Base-by-base conservation (phyloP, 2,329 filamentous ascomycete species). In the Trichoderma sp. region DNA sequence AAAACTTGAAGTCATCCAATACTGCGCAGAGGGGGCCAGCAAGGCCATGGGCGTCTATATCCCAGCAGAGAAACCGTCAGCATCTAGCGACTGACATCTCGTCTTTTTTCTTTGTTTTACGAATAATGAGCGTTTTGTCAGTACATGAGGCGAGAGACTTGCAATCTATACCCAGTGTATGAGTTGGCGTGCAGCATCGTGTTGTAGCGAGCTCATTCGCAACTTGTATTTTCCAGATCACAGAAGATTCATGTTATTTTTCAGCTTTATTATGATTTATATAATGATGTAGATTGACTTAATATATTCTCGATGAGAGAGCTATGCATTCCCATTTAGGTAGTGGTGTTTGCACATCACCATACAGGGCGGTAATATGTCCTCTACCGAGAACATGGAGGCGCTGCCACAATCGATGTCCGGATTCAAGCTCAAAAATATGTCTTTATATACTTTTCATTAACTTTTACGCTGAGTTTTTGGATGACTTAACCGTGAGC, bases 21-120 rank as follows among this genome's bases (percentile, higher is more conserved):
- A 98, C 79, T 97, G 95, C 78, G 93, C 97, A 84, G 87, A 92
- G 76, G 94, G 94, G 13, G 93, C 93, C 7, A 98, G 95, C 81
- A 98, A 98, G 82, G 92, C 91, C 68, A 81, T 91, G 80, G 88
- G 90, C n/a, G 88, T 87, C 34, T 91, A 89, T 76, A 82, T 91
- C 26, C 87, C 88, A 6, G 53, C 62, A 28, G 66, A 72, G 17
- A 23, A 28, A 9, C 15, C 47, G 17, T 7, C 32, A 32, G 43
- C 59, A 5, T 70, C 68, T 8, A 15, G 26, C 23, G 61, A 55
- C 11, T 68, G n/a, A 69, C 0, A 0, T 53, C n/a, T 11, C 17
- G n/a, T 53, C n/a, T 28, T 23, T 11, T 20, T 6, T 9, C 2
- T n/a, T 23, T 43, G 15, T 15, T 34, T 1, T 17, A 53, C 28